Evolutionary conservation across 768 basidiomycete species (phyloP), one percentile per base, ranked within the genome.

Genomic region (Trametes coccinea): DNA sequence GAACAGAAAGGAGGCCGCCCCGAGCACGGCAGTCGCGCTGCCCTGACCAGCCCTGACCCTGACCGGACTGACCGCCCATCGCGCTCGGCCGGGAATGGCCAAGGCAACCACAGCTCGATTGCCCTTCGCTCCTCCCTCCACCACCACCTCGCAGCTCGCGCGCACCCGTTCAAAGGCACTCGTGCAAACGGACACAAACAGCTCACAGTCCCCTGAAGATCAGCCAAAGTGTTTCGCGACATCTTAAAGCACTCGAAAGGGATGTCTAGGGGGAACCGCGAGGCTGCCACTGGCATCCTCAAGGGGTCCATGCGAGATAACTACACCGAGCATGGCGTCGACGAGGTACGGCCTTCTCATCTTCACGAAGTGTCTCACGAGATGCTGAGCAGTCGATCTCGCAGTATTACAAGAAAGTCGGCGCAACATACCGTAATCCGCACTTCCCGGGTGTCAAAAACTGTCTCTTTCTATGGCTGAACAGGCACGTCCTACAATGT

Each of bases 391-490:
- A 11, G 34, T 37, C 6, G 34, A 41, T 11, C 29, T 14, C 43
- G 2, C 43, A 87, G 86, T 87, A 86, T 67, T 86, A 87, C 69
- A 79, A 73, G 47, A 83, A 83, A 75, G 86, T 89, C 1, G 83
- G 83, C n/a, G 72, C 83, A 17, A 84, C 82, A 9, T 89, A 91
- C 72, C 82, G 88, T 11, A 90, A 90, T 67, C 87, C 88, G 0
- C 88, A 89, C 73, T 88, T 84, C 63, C 86, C 84, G 2, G 87
- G 86, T 5, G 78, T 89, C 55, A 79, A 83, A 59, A 80, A 79
- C 31, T 82, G 81, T 69, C 72, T 85, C 22, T 80, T 80, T 63
- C 68, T 77, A 30, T 84, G 82, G 83, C 70, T 86, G 17, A 82
- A 80, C 69, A 78, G 75, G 84, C 81, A 57, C 59, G 71, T 29